Evolutionary conservation across 805 yeast genomes (phyloP).

Genomic region (Debaryomyces hansenii): DNA sequence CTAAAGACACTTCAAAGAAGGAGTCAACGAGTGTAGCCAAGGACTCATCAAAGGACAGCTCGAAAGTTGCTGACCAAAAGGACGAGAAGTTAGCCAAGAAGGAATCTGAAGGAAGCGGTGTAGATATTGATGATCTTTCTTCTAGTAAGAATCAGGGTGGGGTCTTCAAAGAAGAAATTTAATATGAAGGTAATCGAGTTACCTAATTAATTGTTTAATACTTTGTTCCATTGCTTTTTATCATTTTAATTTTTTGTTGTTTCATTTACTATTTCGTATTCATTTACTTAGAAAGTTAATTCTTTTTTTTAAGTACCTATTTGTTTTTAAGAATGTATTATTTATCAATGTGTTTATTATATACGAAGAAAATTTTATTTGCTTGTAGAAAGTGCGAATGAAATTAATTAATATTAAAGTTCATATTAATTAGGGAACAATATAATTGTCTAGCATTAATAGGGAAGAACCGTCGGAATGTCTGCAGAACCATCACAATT

Average conservation of each 20-base stretch:
- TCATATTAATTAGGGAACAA: no score
- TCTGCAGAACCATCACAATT: not conserved
- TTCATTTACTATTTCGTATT: not conserved
- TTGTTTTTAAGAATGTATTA: not conserved
- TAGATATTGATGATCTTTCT: slow-evolving; percentile 26
- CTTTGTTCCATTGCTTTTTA: not conserved
- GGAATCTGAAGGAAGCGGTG: not conserved
- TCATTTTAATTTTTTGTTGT: no score
- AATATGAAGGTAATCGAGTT: slow-evolving; percentile 1
- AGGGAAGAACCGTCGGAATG: not conserved
- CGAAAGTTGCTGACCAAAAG: not conserved
- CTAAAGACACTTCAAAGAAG: not conserved
- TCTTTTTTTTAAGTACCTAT: not conserved
- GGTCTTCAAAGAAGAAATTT: slow-evolving; percentile 43
- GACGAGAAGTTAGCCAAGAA: not conserved
- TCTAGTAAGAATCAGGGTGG: slow-evolving; percentile 34
- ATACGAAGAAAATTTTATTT: not conserved
- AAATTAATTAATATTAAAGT: no score
- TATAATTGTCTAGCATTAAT: no score
- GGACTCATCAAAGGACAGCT: not conserved
- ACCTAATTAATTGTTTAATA: not conserved
- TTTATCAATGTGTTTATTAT: not conserved
- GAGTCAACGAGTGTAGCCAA: not conserved
- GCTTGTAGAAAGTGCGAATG: not conserved
- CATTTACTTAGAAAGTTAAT: not conserved